Base-by-base conservation (phyloP, 768 basidiomycete genomes). In the Pleurotus djamor region DNA sequence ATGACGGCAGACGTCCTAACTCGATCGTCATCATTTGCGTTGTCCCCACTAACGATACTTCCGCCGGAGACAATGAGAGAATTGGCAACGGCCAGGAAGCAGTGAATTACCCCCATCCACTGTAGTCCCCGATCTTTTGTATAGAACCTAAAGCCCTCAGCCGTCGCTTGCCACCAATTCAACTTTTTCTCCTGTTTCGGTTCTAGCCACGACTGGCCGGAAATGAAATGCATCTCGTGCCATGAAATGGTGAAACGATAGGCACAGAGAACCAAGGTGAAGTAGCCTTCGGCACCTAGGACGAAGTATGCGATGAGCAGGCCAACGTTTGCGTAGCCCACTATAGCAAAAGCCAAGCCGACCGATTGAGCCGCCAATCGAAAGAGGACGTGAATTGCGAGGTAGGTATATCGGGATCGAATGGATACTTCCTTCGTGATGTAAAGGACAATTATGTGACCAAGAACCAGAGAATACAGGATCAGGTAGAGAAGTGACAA, bases 241-340 rank as follows among this genome's bases (percentile, higher is more conserved):
- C 74, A 75, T 12, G 69, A 71, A 28, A 74, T 67, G 52, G 74
- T 65, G 67, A 72, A 74, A 14, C 73, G 70, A 58, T 70, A 73
- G 5, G 73, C 61, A 58, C 73, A 74, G 4, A 75, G 66, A 41
- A 73, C 71, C 44, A 72, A 61, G 0, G 72, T 71, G 55, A 73
- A 72, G 54, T 72, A 72, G 10, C 72, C 72, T 52, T 73, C 72
- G 6, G 72, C 70, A 7, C 68, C 67, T 35, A 72, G 52, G 10
- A 69, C 64, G 59, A 71, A 69, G 48, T 71, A 74, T 10, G 71
- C 74, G 17, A 75, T 58, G 57, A 75, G 66, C 5, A 75, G 60
- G 8, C 61, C 38, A 8, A 67, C 65, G 38, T 70, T 68, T 3
- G 59, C 43, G 50, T 67, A 72, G 0, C 73, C 73, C 13, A 70